phyloP scores from a whole-genome alignment of 345 rosid genomes.

The Barbarea vulgaris region DNA sequence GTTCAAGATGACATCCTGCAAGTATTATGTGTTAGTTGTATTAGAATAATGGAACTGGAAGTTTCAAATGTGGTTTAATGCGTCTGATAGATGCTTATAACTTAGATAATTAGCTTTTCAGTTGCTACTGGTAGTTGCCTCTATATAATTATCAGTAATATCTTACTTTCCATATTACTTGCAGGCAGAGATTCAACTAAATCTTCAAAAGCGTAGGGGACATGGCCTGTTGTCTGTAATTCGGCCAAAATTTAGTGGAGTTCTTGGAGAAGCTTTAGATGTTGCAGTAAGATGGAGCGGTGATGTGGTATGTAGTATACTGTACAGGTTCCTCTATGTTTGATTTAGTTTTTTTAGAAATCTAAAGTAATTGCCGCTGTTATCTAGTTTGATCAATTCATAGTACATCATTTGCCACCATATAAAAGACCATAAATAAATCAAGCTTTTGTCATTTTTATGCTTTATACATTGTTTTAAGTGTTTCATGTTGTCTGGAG shows the following conservation, averaged over 20 bases:
- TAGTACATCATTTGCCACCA: constrained; percentile 10
- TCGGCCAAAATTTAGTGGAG: constrained; percentile 93
- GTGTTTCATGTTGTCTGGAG: constrained; percentile 12
- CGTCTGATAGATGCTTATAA: background rate
- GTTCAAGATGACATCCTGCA: background rate
- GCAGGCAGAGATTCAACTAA: constrained; percentile 98
- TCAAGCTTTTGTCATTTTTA: background rate
- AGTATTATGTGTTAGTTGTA: background rate
- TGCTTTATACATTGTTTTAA: background rate
- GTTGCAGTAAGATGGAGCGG: constrained; percentile 98
- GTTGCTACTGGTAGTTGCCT: background rate
- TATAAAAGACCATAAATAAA: background rate
- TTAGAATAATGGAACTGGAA: background rate
- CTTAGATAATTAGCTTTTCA: constrained; percentile 3
- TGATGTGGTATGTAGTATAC: constrained; percentile 81
- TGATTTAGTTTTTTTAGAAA: constrained; percentile 16
- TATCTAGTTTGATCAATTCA: constrained; percentile 12
- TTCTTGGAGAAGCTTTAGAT: constrained; percentile 94
- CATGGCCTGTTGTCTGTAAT: constrained; percentile 89
- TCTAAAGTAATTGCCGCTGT: background rate
- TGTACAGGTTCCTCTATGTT: constrained; percentile 6
- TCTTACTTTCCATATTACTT: constrained; percentile 35
- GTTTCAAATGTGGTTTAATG: background rate
- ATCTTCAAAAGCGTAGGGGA: constrained; percentile 93
- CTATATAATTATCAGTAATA: background rate